Evolutionary conservation across 2,329 filamentous ascomycete species (phyloP).

Genomic region (Diaporthe vexans): DNA sequence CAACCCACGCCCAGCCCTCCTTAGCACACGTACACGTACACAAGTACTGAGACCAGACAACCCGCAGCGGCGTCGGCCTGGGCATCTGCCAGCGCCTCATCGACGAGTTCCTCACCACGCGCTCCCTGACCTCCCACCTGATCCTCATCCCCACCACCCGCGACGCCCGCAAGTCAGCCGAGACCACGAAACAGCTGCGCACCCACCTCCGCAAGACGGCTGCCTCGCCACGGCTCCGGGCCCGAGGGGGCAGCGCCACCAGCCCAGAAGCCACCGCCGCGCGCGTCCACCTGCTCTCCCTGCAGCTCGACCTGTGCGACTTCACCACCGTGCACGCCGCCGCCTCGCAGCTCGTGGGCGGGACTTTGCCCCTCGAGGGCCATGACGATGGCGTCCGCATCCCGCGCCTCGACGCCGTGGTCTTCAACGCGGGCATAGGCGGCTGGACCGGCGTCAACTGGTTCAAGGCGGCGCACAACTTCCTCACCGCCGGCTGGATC

Average conservation of each 20-base stretch:
- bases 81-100: conserved; percentile 87
- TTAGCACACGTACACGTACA: not conserved
- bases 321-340: conserved; percentile 64
- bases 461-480: conserved; percentile 65
- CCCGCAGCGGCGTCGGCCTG: conserved; percentile 85
- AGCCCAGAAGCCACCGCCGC: conserved; percentile 55
- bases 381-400: conserved; percentile 63
- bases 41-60: conserved; percentile 47
- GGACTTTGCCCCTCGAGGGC: conserved; percentile 58
- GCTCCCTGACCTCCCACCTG: conserved; percentile 76
- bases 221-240: conserved; percentile 55
- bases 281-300: conserved; percentile 70
- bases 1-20: not conserved
- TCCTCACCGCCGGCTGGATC: conserved; percentile 72
- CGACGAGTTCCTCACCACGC: conserved; percentile 85
- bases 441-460: conserved; percentile 88
- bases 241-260: conserved; percentile 56
- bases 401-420: conserved; percentile 81
- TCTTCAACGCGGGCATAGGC: conserved; percentile 91
- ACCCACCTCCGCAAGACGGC: conserved; percentile 69
- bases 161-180: conserved; percentile 78
- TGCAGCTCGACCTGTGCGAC: conserved; percentile 73
- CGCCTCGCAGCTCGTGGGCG: conserved; percentile 61
- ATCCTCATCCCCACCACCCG: conserved; percentile 89
- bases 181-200: conserved; percentile 77